These are phyloP conservation scores for Penicillium sp. DNA, from an alignment of 2,329 filamentous ascomycete genomes.

Conservation along the genomic window DNA sequence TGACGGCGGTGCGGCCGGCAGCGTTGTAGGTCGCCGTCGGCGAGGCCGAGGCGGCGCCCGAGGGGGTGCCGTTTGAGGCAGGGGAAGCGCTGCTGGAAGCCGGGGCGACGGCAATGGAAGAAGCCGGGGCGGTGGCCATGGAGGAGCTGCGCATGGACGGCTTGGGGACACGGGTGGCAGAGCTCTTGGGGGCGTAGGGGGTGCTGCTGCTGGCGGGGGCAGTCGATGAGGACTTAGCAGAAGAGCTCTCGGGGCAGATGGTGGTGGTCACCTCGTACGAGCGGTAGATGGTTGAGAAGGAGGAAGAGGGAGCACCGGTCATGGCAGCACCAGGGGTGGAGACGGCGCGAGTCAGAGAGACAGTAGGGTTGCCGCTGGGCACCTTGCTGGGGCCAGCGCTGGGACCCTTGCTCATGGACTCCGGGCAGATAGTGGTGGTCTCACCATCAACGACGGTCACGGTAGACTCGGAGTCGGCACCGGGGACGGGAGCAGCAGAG, in stretches of 20 bases:
- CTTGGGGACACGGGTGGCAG: conserved; percentile 4
- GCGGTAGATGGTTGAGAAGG: conserved; percentile 4
- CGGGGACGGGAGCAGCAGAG: conserved; percentile 12
- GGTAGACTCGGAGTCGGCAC: conserved; percentile 1
- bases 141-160: conserved; percentile 6
- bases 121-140: conserved; percentile 1
- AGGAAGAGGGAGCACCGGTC: conserved; percentile 8
- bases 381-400: conserved; percentile 6
- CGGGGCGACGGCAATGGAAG: conserved; percentile 2
- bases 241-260: background rate
- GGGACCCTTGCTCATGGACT: conserved; percentile 13
- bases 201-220: conserved; percentile 1
- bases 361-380: conserved; percentile 4
- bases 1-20: conserved; percentile 32
- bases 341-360: conserved; percentile 4
- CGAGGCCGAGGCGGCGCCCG: conserved; percentile 11
- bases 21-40: conserved; percentile 32
- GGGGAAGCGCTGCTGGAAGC: conserved; percentile 5
- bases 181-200: background rate
- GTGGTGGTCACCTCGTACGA: background rate
- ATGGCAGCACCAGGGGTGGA: conserved; percentile 1
- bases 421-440: conserved; percentile 19
- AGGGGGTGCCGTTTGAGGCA: conserved; percentile 4
- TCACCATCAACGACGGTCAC: no score
- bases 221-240: background rate